Evolutionary conservation across 768 basidiomycete genomes (phyloP).

Genomic region (Collybiopsis luxurians): DNA sequence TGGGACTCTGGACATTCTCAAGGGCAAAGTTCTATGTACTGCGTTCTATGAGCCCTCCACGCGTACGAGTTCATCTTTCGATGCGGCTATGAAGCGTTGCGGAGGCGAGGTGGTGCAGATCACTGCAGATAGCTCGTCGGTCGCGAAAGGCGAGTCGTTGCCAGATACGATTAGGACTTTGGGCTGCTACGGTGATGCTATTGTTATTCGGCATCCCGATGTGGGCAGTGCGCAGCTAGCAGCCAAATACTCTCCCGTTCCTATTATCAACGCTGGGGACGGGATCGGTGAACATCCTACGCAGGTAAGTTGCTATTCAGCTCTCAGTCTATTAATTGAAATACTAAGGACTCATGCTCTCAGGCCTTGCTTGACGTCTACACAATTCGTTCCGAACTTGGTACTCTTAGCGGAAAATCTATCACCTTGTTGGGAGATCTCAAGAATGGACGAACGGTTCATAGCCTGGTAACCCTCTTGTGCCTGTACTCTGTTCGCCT

Average conservation of each 20-base stretch:
- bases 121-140: slow-evolving; percentile 77
- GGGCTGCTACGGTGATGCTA: slow-evolving; percentile 92
- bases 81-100: slow-evolving; percentile 98
- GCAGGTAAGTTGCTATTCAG: slow-evolving; percentile 51
- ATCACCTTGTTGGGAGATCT: slow-evolving; percentile 93
- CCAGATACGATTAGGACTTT: slow-evolving; percentile 93
- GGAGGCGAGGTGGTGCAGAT: slow-evolving; percentile 94
- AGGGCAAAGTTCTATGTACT: slow-evolving; percentile 87
- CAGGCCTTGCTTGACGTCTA: slow-evolving; percentile 86
- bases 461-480: slow-evolving; percentile 90
- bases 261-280: slow-evolving; percentile 95
- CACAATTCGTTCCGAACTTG: slow-evolving; percentile 96
- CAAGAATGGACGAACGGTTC: slow-evolving; percentile 97
- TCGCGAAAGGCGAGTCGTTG: slow-evolving; percentile 90
- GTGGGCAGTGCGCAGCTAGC: slow-evolving; percentile 92
- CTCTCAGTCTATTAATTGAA: slow-evolving; percentile 4
- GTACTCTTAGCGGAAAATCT: slow-evolving; percentile 94
- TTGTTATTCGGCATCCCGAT: slow-evolving; percentile 92
- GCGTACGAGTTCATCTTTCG: slow-evolving; percentile 92
- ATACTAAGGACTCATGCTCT: slow-evolving; percentile 10
- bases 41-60: slow-evolving; percentile 98
- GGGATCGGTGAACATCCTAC: slow-evolving; percentile 98
- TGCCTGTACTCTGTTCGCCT: slow-evolving; percentile 90
- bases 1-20: slow-evolving; percentile 83
- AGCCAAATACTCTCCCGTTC: slow-evolving; percentile 95